Evolutionary conservation across 2,329 filamentous ascomycete species (phyloP).

Genomic region (Eutypa lata): DNA sequence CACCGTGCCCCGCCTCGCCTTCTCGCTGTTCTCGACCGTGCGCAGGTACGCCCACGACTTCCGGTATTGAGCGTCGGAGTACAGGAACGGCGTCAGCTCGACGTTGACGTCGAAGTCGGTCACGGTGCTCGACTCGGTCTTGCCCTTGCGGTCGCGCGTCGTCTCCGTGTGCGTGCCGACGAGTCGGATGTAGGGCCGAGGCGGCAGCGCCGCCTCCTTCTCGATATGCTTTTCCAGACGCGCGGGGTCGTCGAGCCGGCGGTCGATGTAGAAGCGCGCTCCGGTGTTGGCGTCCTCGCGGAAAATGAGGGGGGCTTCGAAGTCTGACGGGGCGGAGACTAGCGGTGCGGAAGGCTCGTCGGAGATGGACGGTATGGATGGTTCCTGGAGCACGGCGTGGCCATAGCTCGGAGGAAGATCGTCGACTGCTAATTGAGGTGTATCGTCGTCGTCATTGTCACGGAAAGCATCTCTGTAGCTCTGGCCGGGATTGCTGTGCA

Average conservation of each 20-base stretch:
- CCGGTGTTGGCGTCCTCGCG: slow-evolving; percentile 30
- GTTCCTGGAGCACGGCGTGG: not conserved
- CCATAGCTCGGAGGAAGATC: not conserved
- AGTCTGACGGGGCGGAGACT: not conserved
- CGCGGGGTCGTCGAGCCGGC: slow-evolving; percentile 42
- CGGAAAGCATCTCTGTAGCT: not conserved
- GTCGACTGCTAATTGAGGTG: not conserved
- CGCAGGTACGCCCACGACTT: slow-evolving; percentile 42
- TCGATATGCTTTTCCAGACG: slow-evolving; percentile 42
- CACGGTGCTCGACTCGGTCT: slow-evolving; percentile 43
- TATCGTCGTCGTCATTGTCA: not conserved
- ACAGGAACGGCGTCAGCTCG: slow-evolving; percentile 58
- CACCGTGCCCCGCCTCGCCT: slow-evolving; percentile 63
- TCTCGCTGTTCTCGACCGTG: slow-evolving; percentile 56
- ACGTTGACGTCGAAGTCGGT: slow-evolving; percentile 59
- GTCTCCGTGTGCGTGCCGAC: slow-evolving; percentile 51
- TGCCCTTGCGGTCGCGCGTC: slow-evolving; percentile 38
- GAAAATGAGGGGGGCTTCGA: slow-evolving; percentile 9
- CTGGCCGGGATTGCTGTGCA: not conserved
- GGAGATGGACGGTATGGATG: not conserved
- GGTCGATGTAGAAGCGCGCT: slow-evolving; percentile 41
- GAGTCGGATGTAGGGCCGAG: slow-evolving; percentile 50
- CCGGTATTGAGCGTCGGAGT: slow-evolving; percentile 38
- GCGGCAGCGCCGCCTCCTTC: slow-evolving; percentile 44
- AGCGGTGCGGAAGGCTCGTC: not conserved